Percentiles rank a stretch among this genome's conserved stretches.
Conservation (phyloP, 2,329 filamentous ascomycete species). For the Ophiostoma quercus region DNA sequence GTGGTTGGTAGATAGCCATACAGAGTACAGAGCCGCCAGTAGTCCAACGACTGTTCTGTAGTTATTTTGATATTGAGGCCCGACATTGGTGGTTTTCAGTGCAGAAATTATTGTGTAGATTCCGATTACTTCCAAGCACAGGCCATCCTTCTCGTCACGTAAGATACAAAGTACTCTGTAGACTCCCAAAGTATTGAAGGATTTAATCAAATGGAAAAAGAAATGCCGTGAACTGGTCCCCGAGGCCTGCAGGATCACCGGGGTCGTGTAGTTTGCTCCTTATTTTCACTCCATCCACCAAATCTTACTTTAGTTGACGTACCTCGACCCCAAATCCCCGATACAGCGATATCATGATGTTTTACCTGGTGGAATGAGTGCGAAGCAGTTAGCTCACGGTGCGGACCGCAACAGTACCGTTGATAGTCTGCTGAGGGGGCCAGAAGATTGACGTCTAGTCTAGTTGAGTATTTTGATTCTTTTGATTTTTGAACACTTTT, state of each 20-base stretch:
- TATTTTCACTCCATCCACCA: not conserved
- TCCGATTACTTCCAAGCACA: too few species aligned
- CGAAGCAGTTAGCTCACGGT: not conserved
- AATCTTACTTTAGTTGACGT: not conserved
- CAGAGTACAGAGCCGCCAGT: too few species aligned
- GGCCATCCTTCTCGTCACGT: too few species aligned
- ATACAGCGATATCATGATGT: not conserved
- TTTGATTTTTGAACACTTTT: not conserved
- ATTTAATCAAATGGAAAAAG: not conserved
- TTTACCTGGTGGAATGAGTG: not conserved
- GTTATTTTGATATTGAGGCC: not conserved
- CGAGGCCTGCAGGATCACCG: not conserved
- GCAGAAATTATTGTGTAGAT: not conserved
- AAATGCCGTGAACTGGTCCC: not conserved
- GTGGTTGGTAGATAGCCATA: not conserved
- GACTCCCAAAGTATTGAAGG: not conserved
- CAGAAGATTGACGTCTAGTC: not conserved
- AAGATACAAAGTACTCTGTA: not conserved
- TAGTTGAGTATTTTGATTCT: not conserved
- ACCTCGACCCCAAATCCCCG: not conserved
- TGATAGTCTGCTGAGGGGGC: not conserved
- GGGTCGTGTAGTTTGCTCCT: not conserved
- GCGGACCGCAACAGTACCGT: not conserved
- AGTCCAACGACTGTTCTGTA: too few species aligned
- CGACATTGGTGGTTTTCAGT: not conserved